These are phyloP conservation scores for Aspergillus sp. DNA, from an alignment of 2,329 filamentous ascomycete species.

Conservation along the genomic window DNA sequence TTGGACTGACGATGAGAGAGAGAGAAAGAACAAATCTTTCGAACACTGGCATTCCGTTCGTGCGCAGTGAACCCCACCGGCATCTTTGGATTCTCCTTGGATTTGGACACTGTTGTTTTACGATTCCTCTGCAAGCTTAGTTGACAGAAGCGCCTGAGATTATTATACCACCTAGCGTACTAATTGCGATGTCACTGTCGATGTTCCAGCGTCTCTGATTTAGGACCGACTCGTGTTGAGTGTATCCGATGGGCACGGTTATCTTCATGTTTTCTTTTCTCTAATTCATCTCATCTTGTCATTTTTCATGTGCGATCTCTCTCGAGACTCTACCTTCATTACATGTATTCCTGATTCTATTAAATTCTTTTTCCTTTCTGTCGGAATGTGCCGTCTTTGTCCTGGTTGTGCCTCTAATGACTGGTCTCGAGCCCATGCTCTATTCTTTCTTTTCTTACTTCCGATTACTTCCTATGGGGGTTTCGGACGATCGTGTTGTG, in stretches of 20 bases:
- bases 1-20: background rate
- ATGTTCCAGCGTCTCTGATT: slow-evolving; percentile 11
- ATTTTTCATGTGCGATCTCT: background rate
- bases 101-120: slow-evolving; percentile 5
- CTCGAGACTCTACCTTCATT: background rate
- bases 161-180: slow-evolving; percentile 24
- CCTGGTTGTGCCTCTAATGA: background rate
- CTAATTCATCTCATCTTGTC: background rate
- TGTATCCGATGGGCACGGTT: slow-evolving; percentile 3
- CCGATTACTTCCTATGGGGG: background rate
- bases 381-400: background rate
- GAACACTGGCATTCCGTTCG: background rate
- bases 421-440: background rate
- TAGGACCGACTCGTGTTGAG: slow-evolving; percentile 3
- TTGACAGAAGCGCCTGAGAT: slow-evolving; percentile 10
- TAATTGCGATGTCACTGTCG: slow-evolving; percentile 15
- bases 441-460: background rate
- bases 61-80: background rate
- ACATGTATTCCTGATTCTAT: background rate
- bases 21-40: background rate
- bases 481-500: background rate
- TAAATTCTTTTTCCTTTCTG: background rate
- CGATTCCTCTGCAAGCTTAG: slow-evolving; percentile 6
- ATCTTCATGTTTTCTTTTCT: slow-evolving; percentile 5
- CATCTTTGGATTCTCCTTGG: background rate